phyloP scores from a whole-genome alignment of 2,329 filamentous ascomycete species.

The Tolypocladium album region DNA sequence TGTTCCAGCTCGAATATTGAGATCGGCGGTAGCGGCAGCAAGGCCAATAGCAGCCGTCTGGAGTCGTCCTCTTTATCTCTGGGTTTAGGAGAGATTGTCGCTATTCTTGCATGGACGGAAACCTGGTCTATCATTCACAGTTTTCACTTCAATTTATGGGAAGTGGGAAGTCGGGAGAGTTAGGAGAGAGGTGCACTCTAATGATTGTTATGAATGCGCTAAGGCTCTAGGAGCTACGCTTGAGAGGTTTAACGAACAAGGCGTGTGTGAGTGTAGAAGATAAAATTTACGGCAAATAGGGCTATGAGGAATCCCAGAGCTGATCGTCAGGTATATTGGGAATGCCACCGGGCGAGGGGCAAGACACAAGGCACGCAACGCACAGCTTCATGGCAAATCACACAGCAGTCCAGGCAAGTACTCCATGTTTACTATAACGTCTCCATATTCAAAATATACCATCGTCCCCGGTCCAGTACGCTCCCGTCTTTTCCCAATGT shows the following conservation, averaged over 20 bases:
- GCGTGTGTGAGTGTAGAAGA: too few species aligned
- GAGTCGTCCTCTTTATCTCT: background rate
- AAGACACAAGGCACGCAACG: too few species aligned
- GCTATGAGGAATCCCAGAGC: too few species aligned
- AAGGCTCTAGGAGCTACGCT: background rate
- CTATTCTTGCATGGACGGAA: background rate
- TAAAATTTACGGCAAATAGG: too few species aligned
- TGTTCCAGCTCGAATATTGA: background rate
- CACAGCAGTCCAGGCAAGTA: too few species aligned
- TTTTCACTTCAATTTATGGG: background rate
- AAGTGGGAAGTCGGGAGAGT: background rate
- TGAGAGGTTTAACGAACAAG: background rate
- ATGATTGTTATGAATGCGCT: background rate
- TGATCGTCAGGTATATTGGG: too few species aligned
- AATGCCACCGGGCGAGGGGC: too few species aligned
- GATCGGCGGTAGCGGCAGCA: background rate
- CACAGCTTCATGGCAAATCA: too few species aligned
- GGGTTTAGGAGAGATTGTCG: background rate
- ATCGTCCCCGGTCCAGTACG: too few species aligned
- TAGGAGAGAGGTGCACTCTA: background rate
- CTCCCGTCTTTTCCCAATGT: too few species aligned
- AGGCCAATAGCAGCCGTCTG: background rate
- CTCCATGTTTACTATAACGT: too few species aligned
- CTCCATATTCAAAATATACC: too few species aligned
- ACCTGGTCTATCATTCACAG: background rate